A percentile compares a stretch with the other conserved stretches of the same genome.
These are phyloP conservation scores for Keithomyces neogunnii DNA, from an alignment of 2,329 filamentous ascomycete species.

Conservation along the genomic window DNA sequence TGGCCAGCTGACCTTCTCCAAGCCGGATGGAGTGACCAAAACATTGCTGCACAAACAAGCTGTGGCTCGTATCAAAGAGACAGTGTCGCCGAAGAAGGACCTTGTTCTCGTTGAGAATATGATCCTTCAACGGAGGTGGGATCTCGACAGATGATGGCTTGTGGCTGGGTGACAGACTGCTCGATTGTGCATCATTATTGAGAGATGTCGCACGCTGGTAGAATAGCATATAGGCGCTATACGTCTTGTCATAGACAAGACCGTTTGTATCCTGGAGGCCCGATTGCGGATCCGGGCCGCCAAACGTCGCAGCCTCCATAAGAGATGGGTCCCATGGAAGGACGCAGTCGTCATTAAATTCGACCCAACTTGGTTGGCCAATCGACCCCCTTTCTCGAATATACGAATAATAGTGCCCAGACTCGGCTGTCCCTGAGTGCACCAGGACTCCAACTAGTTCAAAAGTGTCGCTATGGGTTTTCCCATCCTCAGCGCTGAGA, in stretches of 20 bases:
- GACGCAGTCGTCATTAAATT: conserved; percentile 90
- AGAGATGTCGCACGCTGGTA: conserved; percentile 75
- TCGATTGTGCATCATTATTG: conserved; percentile 19
- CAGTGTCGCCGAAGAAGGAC: conserved; percentile 67
- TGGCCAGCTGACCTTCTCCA: conserved; percentile 18
- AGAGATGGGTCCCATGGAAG: conserved; percentile 63
- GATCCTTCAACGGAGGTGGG: conserved; percentile 37
- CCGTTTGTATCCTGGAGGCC: conserved; percentile 35
- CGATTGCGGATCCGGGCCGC: conserved; percentile 51
- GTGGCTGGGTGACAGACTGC: conserved; percentile 1
- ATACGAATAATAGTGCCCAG: conserved; percentile 95
- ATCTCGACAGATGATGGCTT: conserved; percentile 34
- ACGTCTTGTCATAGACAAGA: conserved; percentile 55
- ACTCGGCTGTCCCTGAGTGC: conserved; percentile 85
- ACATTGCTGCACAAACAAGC: conserved; percentile 55
- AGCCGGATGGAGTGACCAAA: conserved; percentile 47
- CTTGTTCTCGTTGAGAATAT: conserved; percentile 66
- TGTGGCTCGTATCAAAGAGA: conserved; percentile 65
- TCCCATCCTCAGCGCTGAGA: conserved; percentile 51
- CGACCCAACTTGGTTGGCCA: conserved; percentile 58
- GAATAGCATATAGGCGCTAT: conserved; percentile 97
- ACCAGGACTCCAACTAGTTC: conserved; percentile 93
- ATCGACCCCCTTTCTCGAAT: conserved; percentile 67
- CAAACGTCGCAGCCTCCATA: conserved; percentile 72
- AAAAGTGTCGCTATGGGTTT: conserved; percentile 62